A percentile compares a stretch with the other conserved stretches of the same genome.
Evolutionary conservation across 306 rosid genomes (phyloP).

Genomic region (Parietaria judaica): DNA sequence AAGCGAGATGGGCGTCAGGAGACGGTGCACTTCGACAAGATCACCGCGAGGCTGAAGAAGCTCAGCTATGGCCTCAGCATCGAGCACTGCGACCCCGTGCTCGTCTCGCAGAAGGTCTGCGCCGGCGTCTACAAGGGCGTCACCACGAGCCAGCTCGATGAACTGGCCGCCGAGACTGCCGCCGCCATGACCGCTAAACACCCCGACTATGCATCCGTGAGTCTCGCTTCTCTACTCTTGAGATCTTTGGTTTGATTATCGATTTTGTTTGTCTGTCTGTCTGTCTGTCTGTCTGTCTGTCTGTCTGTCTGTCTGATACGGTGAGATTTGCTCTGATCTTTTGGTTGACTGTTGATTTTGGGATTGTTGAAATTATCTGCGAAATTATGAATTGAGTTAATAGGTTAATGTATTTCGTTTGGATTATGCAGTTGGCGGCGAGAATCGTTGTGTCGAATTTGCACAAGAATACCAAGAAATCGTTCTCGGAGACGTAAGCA

Average conservation of each 20-base stretch:
- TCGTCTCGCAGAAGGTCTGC: conserved; percentile 85
- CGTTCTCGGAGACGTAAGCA: conserved; percentile 69
- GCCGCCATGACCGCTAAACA: conserved; percentile 89
- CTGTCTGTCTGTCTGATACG: background rate
- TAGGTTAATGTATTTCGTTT: background rate
- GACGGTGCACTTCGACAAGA: conserved; percentile 89
- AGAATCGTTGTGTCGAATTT: conserved; percentile 72
- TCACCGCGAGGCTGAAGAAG: conserved; percentile 84
- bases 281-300: background rate
- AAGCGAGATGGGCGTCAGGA: conserved; percentile 90
- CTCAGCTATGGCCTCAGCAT: conserved; percentile 77
- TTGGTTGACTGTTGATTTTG: too few relatives aligned
- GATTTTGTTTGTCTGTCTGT: background rate
- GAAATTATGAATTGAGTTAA: background rate
- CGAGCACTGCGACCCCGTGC: conserved; percentile 85
- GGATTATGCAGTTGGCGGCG: conserved; percentile 59
- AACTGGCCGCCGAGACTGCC: conserved; percentile 93
- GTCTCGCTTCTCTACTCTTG: conserved; percentile 31
- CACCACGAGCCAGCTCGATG: conserved; percentile 91
- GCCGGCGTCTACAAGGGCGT: conserved; percentile 95
- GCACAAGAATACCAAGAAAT: conserved; percentile 65
- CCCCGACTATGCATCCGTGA: conserved; percentile 84
- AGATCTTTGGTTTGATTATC: background rate
- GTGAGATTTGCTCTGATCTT: too few relatives aligned
- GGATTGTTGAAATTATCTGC: background rate